Conservation (phyloP, 306 rosid genomes). For the Phaseolus lunatus region DNA sequence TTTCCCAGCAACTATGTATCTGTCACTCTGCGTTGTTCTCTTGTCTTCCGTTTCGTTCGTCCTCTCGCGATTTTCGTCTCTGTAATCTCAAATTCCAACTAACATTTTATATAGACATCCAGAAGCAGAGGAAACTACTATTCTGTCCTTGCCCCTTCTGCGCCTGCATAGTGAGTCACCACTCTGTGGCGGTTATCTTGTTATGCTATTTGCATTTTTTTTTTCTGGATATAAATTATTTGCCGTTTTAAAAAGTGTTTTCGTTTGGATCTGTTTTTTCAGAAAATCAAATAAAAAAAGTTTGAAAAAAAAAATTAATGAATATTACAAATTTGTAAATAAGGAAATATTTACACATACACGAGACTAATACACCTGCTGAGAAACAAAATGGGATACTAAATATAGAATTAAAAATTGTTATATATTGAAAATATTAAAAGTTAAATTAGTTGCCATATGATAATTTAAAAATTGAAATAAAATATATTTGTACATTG, state of each 20-base stretch:
- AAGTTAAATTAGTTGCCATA: too few species aligned
- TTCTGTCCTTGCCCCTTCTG: not conserved
- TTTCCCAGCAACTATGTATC: not conserved
- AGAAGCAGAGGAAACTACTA: not conserved
- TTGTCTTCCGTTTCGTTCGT: not conserved
- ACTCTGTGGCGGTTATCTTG: slow-evolving; percentile 16
- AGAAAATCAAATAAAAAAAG: not conserved
- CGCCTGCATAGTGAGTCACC: not conserved
- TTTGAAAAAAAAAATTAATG: not conserved
- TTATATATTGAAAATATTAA: too few species aligned
- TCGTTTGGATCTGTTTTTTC: not conserved
- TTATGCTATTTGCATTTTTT: not conserved
- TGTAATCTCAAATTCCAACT: not conserved
- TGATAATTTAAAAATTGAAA: too few species aligned
- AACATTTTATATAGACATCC: not conserved
- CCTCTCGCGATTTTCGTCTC: not conserved
- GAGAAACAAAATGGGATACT: not conserved
- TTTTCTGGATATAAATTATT: slow-evolving; percentile 2
- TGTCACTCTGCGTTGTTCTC: not conserved
- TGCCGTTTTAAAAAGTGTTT: not conserved
- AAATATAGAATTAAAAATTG: too few species aligned
- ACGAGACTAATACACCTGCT: not conserved
- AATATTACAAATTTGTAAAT: not conserved
- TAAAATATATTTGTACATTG: too few species aligned
- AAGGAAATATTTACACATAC: not conserved